Evolutionary conservation across 2,329 filamentous ascomycete genomes (phyloP), one percentile per base, ranked within the genome.

Genomic region (Epichloe elymi): DNA sequence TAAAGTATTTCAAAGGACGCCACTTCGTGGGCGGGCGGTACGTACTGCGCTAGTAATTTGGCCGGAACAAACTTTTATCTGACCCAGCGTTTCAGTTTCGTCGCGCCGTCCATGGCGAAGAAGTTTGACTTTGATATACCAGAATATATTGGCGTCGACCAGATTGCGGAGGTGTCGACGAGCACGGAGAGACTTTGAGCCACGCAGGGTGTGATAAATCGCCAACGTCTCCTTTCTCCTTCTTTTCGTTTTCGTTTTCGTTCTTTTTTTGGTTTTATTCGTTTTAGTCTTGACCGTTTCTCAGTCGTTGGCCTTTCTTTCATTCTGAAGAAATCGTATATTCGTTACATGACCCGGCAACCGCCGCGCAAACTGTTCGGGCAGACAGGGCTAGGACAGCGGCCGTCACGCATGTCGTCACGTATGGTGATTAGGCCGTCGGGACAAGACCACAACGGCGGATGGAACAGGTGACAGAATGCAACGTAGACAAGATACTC

Each of bases 21-120:
- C 93, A 98, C 72, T 98, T 97, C 62, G 68, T 98, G 51, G 93
- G 93, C 7, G 93, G 93, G 50, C 75, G 88, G 78, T 85, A 70
- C 61, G 74, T 68, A 62, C 59, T 33, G 35, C 3, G 19, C 15
- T 7, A 42, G 26, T 26, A 41, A 5, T 12, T 14, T 39, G 41
- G 26, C 20, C 40, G 36, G 8, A 17, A 41, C 10, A 26, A 36
- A 3, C 19, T 5, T 35, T 19, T n/a, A 40, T 39, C 57, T 63
- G 51, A 63, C 51, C 3, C 12, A 42, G 36, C 7, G 20, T 35
- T 36, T 46, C 58, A 86, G 87, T 53, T 98, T 98, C 62, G 76
- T 98, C 61, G 80, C 85, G 19, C 79, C 80, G 49, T 74, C 75
- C 48, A 82, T 96, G 60, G 85, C 88, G 36, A 78, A 85, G 59